These are phyloP conservation scores for Polygonum aviculare DNA, from an alignment of 148 eudicot genomes.

Conservation along the genomic window DNA sequence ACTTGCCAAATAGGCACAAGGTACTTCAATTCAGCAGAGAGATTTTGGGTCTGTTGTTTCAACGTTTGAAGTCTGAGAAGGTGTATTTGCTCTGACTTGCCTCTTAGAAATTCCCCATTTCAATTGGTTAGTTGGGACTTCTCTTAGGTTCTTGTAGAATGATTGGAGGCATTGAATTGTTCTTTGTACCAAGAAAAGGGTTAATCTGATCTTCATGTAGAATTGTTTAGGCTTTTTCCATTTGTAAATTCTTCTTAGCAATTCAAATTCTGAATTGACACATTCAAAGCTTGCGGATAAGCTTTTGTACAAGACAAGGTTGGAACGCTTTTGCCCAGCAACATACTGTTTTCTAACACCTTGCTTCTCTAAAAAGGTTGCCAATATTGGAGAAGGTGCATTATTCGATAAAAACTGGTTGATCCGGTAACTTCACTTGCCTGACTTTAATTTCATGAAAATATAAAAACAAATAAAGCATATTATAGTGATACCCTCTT, in stretches of 20 bases:
- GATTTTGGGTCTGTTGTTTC: neutral
- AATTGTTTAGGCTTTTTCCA: neutral
- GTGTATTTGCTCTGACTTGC: conserved; percentile 4
- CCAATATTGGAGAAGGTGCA: conserved; percentile 90
- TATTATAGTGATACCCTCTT: no score
- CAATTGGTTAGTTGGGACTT: conserved; percentile 9
- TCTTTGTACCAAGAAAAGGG: neutral
- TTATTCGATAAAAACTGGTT: conserved; percentile 85
- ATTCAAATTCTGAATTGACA: neutral
- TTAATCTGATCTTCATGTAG: neutral
- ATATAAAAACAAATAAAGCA: no score
- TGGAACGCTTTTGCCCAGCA: no score
- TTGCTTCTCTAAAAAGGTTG: conserved; percentile 45
- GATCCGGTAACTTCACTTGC: conserved; percentile 53
- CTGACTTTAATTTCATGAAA: neutral
- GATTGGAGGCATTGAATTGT: neutral
- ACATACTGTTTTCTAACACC: neutral
- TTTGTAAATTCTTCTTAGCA: neutral
- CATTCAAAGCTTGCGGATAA: neutral
- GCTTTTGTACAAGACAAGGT: no score
- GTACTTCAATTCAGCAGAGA: neutral
- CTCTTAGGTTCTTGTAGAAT: conserved; percentile 4
- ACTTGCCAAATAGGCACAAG: neutral
- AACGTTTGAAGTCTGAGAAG: conserved; percentile 16
- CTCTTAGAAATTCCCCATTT: conserved; percentile 10